Conservation (phyloP, 345 rosid species). For the Citrus reticulata region DNA sequence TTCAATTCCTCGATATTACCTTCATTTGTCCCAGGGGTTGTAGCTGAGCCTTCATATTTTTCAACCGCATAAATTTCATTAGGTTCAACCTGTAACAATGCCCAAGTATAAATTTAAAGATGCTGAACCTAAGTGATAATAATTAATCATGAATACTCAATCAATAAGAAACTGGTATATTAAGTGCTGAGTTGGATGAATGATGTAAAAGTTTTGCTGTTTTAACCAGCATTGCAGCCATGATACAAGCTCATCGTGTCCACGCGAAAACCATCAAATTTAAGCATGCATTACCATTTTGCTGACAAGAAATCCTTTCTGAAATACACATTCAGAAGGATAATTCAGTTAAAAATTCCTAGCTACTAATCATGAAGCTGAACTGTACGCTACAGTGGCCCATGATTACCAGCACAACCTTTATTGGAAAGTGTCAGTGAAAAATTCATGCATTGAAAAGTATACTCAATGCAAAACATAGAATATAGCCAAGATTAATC, state of each 20-base stretch:
- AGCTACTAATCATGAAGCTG: neutral
- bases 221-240: neutral
- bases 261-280: neutral
- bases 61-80: conserved; percentile 61
- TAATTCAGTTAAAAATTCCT: neutral
- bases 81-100: conserved; percentile 70
- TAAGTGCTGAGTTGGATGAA: neutral
- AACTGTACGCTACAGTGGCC: neutral
- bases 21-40: conserved; percentile 32
- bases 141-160: neutral
- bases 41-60: conserved; percentile 48
- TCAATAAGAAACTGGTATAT: neutral
- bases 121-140: neutral
- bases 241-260: neutral
- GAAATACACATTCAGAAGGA: neutral
- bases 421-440: neutral
- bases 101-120: conserved; percentile 10
- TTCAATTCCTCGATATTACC: conserved; percentile 41
- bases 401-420: neutral
- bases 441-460: neutral
- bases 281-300: neutral
- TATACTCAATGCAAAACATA: neutral
- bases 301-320: neutral
- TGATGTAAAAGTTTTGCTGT: neutral
- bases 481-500: neutral